Evolutionary conservation across 768 basidiomycete species (phyloP).

Genomic region (Boletus subcaerulescens): DNA sequence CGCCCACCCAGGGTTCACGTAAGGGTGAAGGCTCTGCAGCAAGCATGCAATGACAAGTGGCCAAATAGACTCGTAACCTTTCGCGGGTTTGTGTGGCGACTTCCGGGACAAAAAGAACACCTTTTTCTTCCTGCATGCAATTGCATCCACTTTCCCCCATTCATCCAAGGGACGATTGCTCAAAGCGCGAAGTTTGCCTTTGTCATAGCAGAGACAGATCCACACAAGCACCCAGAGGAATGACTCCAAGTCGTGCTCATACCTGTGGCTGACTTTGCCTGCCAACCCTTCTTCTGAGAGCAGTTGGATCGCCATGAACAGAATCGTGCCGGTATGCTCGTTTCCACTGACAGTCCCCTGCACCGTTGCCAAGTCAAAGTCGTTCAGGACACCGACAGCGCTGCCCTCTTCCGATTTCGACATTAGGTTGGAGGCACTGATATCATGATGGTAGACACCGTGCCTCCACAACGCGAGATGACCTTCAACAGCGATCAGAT

Average conservation of each 20-base stretch:
- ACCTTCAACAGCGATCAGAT: neutral
- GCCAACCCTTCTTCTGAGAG: neutral
- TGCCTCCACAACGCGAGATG: constrained; percentile 7
- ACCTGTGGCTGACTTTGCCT: neutral
- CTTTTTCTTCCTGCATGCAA: neutral
- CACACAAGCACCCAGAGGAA: neutral
- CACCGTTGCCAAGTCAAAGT: too few relatives aligned
- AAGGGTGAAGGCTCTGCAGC: too few relatives aligned
- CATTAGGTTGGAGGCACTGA: constrained; percentile 5
- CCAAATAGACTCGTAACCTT: too few relatives aligned
- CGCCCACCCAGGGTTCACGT: too few relatives aligned
- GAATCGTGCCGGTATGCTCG: neutral
- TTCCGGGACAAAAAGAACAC: neutral
- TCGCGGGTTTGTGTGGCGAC: too few relatives aligned
- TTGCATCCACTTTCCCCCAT: neutral
- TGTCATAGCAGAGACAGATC: neutral
- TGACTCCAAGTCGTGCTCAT: neutral
- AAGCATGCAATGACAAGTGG: too few relatives aligned
- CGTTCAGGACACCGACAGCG: too few relatives aligned
- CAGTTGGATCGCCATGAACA: neutral
- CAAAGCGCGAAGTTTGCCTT: neutral
- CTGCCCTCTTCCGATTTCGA: neutral
- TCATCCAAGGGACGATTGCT: neutral
- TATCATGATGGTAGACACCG: neutral
- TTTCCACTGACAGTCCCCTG: neutral